Base-by-base conservation (phyloP, 495 filamentous ascomycete species). In the Penicillium manginii region DNA sequence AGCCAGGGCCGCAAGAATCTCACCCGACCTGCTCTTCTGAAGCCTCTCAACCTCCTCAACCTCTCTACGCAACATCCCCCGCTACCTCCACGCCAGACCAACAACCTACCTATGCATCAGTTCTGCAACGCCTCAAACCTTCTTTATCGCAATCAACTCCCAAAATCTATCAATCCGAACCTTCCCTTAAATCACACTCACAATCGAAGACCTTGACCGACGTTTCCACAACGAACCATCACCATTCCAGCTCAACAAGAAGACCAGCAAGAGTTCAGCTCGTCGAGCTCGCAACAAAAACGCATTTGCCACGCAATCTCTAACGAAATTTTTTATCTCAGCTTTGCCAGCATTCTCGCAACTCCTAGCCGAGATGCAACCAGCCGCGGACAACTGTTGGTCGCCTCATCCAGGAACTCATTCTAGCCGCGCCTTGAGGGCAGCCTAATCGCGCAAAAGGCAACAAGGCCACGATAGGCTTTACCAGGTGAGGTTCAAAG, bases 381-480 rank as follows among this genome's bases (percentile, higher is more conserved):
- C 31, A 54, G 29, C 22, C 4, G n/a, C 50, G 43, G 50, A 58
- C 48, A 47, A 33, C 23, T 32, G 15, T 51, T 57, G 47, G 47
- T 47, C 21, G 46, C 47, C 47, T 57, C 43, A 45, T 51, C 19
- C 11, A 37, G 46, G 19, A 50, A 57, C 47, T 51, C 47, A 51
- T 43, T 43, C 19, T 50, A 57, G 55, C 35, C 55, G 46, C 42
- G 42, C 53, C 53, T 35, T 4, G 18, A 55, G 40, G 42, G 53
- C 40, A 55, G 66, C 37, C 39, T 62, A n/a, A n/a, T n/a, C n/a
- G n/a, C n/a, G n/a, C n/a, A n/a, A n/a, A n/a, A n/a, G n/a, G n/a
- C n/a, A n/a, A n/a, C n/a, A n/a, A n/a, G n/a, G n/a, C n/a, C n/a
- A n/a, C n/a, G n/a, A n/a, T n/a, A n/a, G n/a, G n/a, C n/a, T n/a